Base-by-base conservation (phyloP, 352 stramenopile species). In the Globisporangium rhizosaccharum region DNA sequence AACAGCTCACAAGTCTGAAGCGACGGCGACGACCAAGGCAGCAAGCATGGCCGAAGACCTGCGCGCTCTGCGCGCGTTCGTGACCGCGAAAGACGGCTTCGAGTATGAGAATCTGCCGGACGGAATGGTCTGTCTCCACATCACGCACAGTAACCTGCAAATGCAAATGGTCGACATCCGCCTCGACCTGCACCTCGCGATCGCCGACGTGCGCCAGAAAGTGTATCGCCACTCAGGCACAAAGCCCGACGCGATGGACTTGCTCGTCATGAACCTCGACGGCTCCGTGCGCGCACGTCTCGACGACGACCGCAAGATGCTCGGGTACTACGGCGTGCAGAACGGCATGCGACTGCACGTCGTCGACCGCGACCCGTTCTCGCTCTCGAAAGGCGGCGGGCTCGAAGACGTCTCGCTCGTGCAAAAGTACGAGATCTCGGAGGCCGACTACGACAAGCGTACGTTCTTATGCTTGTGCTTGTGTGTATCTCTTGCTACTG, bases 381-480 rank as follows among this genome's bases (percentile, higher is more conserved):
- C 96, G 36, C 77, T 97, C 20, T 97, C 92, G 26, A 87, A 77
- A 37, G 85, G 88, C 49, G 97, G 97, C 18, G 96, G 93, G 5
- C 93, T 99, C 14, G 97, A 99, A 67, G 94, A 99, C 70, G 88
- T 97, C 11, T 95, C 88, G 10, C 81, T 99, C 49, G 85, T 99
- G 25, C 65, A 98, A 60, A 99, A 99, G 78, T 99, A 99, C 73
- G 71, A 89, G 63, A 99, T 99, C 77, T 96, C 79, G 0, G 97
- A 99, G 51, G 96, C 98, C 46, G 96, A 99, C 63, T 99, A 99
- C 76, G 80, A 99, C 72, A 98, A 98, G 58, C 88, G 96, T 94
- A 81, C 53, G 75, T 62, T 23, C 6, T 44, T 4, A 11, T 36
- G 28, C 47, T n/a, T 37, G 17, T 8, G 3, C 14, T 17, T 26